A percentile compares a stretch with the other conserved stretches of the same genome.
Evolutionary conservation across 148 eudicot species (phyloP).

Genomic region (Pouteria glomerata): DNA sequence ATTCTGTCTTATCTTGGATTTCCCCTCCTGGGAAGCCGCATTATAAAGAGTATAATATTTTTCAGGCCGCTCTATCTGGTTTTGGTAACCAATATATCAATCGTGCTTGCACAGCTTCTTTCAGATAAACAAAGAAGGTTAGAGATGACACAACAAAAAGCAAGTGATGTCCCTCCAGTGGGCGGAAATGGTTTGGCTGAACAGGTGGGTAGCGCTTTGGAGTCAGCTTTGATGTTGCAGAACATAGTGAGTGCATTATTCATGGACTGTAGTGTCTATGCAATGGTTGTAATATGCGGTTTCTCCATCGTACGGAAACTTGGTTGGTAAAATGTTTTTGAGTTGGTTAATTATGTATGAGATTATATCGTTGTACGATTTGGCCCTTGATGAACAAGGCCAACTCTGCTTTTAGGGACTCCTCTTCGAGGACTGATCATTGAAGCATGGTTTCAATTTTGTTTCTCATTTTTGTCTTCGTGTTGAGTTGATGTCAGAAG

Average conservation of each 20-base stretch:
- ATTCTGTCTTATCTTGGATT: slow-evolving; percentile 53
- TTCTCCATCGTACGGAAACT: slow-evolving; percentile 37
- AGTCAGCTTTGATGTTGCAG: slow-evolving; percentile 58
- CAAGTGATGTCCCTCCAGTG: slow-evolving; percentile 16
- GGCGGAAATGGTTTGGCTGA: slow-evolving; percentile 46
- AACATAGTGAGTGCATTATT: slow-evolving; percentile 48
- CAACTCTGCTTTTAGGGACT: not conserved
- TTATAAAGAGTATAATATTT: slow-evolving; percentile 37
- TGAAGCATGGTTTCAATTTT: not conserved
- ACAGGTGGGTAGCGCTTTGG: slow-evolving; percentile 59
- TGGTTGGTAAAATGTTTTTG: slow-evolving; percentile 14
- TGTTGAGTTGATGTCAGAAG: not conserved
- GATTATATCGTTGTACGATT: not conserved
- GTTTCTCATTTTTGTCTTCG: not conserved
- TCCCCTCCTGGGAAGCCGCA: slow-evolving; percentile 48
- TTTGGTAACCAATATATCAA: slow-evolving; percentile 51
- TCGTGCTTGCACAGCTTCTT: slow-evolving; percentile 41
- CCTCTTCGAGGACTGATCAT: not conserved
- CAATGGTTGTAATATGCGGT: slow-evolving; percentile 51
- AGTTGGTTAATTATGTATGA: not conserved
- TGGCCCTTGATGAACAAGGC: slow-evolving; percentile 2
- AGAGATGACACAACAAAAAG: slow-evolving; percentile 20
- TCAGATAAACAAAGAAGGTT: slow-evolving; percentile 27
- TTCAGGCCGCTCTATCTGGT: slow-evolving; percentile 69
- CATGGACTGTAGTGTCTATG: slow-evolving; percentile 66